A percentile compares a stretch with the other conserved stretches of the same genome.
Evolutionary conservation across 2,329 filamentous ascomycete genomes (phyloP).

Genomic region (Aspergillus calidoustus): DNA sequence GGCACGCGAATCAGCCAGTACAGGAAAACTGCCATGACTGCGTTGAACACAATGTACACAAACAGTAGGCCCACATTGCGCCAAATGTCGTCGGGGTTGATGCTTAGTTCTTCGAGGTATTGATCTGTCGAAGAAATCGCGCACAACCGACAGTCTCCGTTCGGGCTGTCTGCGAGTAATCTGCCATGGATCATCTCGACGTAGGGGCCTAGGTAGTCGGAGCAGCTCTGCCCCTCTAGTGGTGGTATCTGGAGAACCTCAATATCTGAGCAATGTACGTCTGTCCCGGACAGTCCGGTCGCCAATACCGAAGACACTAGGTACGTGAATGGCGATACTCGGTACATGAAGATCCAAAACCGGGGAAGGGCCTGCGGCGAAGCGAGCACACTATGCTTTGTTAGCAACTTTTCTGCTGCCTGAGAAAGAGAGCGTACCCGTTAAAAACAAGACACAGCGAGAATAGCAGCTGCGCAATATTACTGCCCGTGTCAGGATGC

Average conservation of each 20-base stretch:
- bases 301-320: slow-evolving; percentile 49
- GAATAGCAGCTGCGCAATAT: slow-evolving; percentile 62
- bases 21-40: slow-evolving; percentile 52
- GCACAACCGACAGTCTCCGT: slow-evolving; percentile 61
- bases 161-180: slow-evolving; percentile 65
- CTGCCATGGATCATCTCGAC: slow-evolving; percentile 59
- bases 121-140: slow-evolving; percentile 49
- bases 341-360: slow-evolving; percentile 82
- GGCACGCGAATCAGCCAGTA: slow-evolving; percentile 62
- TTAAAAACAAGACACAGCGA: slow-evolving; percentile 64
- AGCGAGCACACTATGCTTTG: slow-evolving; percentile 60
- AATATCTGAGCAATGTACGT: slow-evolving; percentile 38
- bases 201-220: slow-evolving; percentile 64
- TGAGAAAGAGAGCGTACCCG: slow-evolving; percentile 29
- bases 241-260: slow-evolving; percentile 46
- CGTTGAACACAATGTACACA: slow-evolving; percentile 58
- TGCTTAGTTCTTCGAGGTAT: slow-evolving; percentile 54
- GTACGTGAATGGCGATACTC: slow-evolving; percentile 69
- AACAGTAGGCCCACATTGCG: slow-evolving; percentile 61
- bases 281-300: slow-evolving; percentile 36
- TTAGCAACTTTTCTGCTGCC: not conserved
- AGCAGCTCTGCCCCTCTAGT: slow-evolving; percentile 67
- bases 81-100: slow-evolving; percentile 53
- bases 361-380: slow-evolving; percentile 62
- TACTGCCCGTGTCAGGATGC: slow-evolving; percentile 67